These are phyloP conservation scores for Coniferiporia weirii DNA, from an alignment of 1,284 basidiomycete species.

Conservation along the genomic window DNA sequence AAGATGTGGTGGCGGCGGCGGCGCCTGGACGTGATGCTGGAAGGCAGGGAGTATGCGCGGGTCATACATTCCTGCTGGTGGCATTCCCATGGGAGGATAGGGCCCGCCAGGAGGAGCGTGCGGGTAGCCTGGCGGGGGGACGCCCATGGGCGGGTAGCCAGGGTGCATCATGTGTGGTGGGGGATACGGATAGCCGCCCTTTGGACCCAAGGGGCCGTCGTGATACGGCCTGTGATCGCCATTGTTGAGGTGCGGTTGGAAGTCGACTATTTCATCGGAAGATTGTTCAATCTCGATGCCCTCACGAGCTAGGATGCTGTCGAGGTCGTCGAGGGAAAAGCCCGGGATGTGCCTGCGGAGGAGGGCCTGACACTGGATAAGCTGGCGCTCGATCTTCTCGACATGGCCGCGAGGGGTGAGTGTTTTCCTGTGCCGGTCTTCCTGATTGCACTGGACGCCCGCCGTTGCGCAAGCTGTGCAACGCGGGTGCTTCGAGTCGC, in stretches of 20 bases:
- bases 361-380: conserved; percentile 67
- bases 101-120: conserved; percentile 18
- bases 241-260: conserved; percentile 34
- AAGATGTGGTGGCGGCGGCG: conserved; percentile 29
- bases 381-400: conserved; percentile 70
- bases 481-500: conserved; percentile 80
- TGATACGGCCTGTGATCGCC: conserved; percentile 29
- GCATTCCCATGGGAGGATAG: conserved; percentile 38
- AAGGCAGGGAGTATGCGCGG: conserved; percentile 52
- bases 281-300: conserved; percentile 52
- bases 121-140: conserved; percentile 30
- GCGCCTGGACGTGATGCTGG: conserved; percentile 37
- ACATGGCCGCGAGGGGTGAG: conserved; percentile 76
- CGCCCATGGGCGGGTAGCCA: conserved; percentile 43
- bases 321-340: conserved; percentile 61
- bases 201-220: conserved; percentile 22
- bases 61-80: conserved; percentile 44
- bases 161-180: conserved; percentile 36
- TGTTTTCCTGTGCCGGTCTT: conserved; percentile 77
- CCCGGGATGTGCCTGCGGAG: conserved; percentile 64
- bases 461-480: conserved; percentile 78
- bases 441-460: conserved; percentile 72
- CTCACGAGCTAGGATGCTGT: conserved; percentile 56
- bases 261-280: conserved; percentile 28
- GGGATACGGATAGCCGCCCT: conserved; percentile 23